These are phyloP conservation scores for Rhizophlyctis rosea DNA, from an alignment of 192 early-diverging fungal species.

Conservation along the genomic window DNA sequence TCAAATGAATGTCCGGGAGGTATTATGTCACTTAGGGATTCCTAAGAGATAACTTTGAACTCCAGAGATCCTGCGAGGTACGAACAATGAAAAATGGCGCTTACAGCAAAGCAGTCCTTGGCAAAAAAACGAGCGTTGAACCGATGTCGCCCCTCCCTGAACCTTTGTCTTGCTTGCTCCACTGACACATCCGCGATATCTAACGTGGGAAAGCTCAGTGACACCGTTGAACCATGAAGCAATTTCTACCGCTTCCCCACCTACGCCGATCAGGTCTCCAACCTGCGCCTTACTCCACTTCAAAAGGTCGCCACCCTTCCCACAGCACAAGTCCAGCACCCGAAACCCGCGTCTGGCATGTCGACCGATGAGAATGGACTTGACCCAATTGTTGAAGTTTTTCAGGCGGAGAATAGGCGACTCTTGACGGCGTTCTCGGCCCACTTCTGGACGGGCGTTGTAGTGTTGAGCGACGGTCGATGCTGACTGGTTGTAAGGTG, in stretches of 20 bases:
- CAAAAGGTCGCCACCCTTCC: constrained; percentile 60
- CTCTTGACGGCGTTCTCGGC: constrained; percentile 67
- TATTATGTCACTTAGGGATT: constrained; percentile 2
- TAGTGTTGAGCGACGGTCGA: constrained; percentile 28
- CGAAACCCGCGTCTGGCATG: constrained; percentile 51
- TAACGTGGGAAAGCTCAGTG: constrained; percentile 12
- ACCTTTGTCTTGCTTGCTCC: constrained; percentile 74
- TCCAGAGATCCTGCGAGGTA: neutral
- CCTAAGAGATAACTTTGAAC: neutral
- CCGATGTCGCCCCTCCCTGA: constrained; percentile 43
- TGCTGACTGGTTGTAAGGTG: neutral
- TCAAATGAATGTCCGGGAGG: constrained; percentile 52
- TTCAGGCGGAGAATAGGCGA: constrained; percentile 84
- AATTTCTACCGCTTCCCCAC: constrained; percentile 31
- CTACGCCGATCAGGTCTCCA: constrained; percentile 71
- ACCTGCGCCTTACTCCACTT: constrained; percentile 67
- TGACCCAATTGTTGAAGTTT: constrained; percentile 97
- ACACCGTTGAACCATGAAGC: neutral
- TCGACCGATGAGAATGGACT: constrained; percentile 76
- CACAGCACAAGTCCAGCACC: constrained; percentile 91
- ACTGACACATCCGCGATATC: constrained; percentile 90
- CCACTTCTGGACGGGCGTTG: constrained; percentile 81
- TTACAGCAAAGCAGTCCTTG: constrained; percentile 82
- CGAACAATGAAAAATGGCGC: neutral
- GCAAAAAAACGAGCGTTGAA: constrained; percentile 79